Evolutionary conservation across 331 rosid genomes (phyloP).

Genomic region (Telfairia occidentalis): DNA sequence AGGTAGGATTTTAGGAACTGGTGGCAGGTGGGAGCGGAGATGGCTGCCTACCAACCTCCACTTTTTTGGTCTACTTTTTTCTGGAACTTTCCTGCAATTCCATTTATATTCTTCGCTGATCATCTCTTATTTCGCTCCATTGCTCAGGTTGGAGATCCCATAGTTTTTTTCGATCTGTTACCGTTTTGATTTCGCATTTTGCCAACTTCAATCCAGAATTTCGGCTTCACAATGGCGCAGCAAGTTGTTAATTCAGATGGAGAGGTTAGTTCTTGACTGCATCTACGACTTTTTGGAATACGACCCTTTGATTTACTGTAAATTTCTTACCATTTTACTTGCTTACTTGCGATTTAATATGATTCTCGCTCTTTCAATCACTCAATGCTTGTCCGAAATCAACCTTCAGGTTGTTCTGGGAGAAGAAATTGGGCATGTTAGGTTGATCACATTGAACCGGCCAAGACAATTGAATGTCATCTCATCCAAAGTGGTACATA

Average conservation of each 20-base stretch:
- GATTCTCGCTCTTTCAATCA: neutral
- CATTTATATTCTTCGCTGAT: neutral
- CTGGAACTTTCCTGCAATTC: neutral
- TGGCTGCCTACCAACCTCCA: neutral
- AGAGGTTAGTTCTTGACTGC: neutral
- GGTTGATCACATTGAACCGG: slow-evolving; percentile 67
- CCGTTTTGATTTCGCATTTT: neutral
- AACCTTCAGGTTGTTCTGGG: slow-evolving; percentile 59
- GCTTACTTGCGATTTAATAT: neutral
- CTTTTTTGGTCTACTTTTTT: neutral
- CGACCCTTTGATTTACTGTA: neutral
- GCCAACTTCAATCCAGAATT: neutral
- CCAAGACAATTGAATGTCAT: slow-evolving; percentile 83
- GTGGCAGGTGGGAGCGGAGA: neutral
- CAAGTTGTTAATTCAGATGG: neutral
- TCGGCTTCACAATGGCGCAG: neutral
- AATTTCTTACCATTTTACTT: neutral
- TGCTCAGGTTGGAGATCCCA: too few species aligned
- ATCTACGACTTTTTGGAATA: neutral
- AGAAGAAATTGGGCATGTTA: slow-evolving; percentile 61
- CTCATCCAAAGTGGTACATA: slow-evolving; percentile 52
- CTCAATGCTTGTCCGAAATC: neutral
- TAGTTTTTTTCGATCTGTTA: neutral
- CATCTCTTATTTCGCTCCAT: neutral
- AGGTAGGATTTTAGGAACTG: neutral